phyloP scores from a whole-genome alignment of 2,329 filamentous ascomycete genomes.

The Trichoderma sp. region DNA sequence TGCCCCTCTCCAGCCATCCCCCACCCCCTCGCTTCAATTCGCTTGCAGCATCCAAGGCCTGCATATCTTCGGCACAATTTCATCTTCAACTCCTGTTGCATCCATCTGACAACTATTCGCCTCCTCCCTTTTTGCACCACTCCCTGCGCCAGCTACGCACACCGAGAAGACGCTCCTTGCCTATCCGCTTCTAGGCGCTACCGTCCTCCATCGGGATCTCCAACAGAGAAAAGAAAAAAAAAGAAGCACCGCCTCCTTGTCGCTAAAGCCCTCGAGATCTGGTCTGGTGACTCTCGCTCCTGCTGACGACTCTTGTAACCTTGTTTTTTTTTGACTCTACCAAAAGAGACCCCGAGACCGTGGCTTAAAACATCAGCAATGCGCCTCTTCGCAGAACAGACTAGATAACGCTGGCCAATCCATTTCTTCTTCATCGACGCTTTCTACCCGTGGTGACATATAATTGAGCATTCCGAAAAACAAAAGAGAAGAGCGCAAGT shows the following conservation, averaged over 20 bases:
- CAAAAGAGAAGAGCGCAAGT: neutral
- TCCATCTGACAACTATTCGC: constrained; percentile 5
- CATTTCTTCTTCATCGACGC: constrained; percentile 24
- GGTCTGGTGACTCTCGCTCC: constrained; percentile 25
- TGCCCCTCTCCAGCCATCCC: constrained; percentile 21
- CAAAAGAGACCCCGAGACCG: neutral
- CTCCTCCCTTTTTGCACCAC: neutral
- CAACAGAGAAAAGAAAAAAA: neutral
- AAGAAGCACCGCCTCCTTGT: neutral
- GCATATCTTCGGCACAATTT: constrained; percentile 10
- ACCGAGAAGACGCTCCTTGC: neutral
- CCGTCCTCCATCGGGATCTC: neutral
- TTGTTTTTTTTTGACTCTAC: constrained; percentile 3
- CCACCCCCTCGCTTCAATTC: constrained; percentile 25
- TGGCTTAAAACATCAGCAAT: constrained; percentile 22
- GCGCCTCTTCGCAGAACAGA: constrained; percentile 17
- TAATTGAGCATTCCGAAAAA: neutral
- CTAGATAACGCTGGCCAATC: constrained; percentile 22
- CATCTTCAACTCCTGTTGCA: neutral
- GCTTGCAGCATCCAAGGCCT: neutral
- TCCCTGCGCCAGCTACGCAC: neutral
- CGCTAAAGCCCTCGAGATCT: neutral
- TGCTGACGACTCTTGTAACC: constrained; percentile 14
- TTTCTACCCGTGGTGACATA: constrained; percentile 10
- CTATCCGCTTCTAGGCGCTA: constrained; percentile 18